Evolutionary conservation across 768 basidiomycete genomes (phyloP).

Genomic region (Sarcodon aspratus): DNA sequence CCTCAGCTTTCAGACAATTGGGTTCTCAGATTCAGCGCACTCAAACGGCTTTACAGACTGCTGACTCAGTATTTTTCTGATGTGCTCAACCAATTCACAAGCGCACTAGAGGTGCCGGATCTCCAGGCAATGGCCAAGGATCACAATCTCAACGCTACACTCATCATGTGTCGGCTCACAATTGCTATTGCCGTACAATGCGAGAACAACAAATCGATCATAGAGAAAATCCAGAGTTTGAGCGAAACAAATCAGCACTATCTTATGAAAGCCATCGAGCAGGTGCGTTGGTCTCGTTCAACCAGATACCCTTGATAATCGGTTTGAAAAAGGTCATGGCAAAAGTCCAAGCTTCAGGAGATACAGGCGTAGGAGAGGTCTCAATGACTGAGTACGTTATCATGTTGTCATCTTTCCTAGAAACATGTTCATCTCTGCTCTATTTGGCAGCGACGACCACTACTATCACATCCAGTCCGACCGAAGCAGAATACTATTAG

Average conservation of each 20-base stretch:
- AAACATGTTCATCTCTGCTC: background rate
- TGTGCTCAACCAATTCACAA: conserved; percentile 70
- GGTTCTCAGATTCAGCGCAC: conserved; percentile 74
- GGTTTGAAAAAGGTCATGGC: conserved; percentile 51
- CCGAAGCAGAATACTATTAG: conserved; percentile 60
- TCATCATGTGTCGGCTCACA: conserved; percentile 69
- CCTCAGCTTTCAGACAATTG: conserved; percentile 73
- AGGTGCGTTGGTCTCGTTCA: conserved; percentile 34
- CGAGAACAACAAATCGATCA: conserved; percentile 79
- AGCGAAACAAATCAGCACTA: conserved; percentile 78
- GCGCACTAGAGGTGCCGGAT: conserved; percentile 76
- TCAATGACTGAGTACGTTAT: conserved; percentile 69
- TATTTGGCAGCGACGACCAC: conserved; percentile 64
- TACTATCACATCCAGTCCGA: conserved; percentile 82
- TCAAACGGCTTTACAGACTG: conserved; percentile 79
- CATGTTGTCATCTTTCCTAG: background rate
- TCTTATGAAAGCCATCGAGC: conserved; percentile 90
- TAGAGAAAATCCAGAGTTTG: conserved; percentile 78
- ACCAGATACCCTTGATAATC: background rate
- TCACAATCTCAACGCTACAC: conserved; percentile 47
- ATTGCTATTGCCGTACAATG: conserved; percentile 86
- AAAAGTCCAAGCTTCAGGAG: conserved; percentile 49
- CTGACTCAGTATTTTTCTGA: conserved; percentile 85
- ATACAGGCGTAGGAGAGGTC: conserved; percentile 37
- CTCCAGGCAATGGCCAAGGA: conserved; percentile 81